Percentiles rank a stretch among this genome's conserved stretches.
phyloP scores from a whole-genome alignment of 1,284 basidiomycete genomes.

The Salmacisia buchloeana region DNA sequence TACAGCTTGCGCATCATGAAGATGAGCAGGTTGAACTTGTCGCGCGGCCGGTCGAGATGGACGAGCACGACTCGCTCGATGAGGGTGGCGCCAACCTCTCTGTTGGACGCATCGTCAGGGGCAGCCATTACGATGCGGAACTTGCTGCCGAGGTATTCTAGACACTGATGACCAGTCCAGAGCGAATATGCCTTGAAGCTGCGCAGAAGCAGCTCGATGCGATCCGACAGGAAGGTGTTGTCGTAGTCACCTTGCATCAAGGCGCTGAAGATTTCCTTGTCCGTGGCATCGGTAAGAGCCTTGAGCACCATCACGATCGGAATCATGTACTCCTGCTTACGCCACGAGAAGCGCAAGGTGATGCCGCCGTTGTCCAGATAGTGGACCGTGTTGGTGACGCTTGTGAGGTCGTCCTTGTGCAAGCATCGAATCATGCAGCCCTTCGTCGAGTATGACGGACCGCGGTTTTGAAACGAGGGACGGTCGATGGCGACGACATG shows the following conservation, averaged over 20 bases:
- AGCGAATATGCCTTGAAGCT: slow-evolving; percentile 79
- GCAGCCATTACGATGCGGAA: slow-evolving; percentile 86
- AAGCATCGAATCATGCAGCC: slow-evolving; percentile 95
- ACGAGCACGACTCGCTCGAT: slow-evolving; percentile 83
- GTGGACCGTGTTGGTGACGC: slow-evolving; percentile 82
- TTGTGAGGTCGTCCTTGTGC: slow-evolving; percentile 52
- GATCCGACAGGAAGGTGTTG: slow-evolving; percentile 95
- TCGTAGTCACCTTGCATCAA: slow-evolving; percentile 94
- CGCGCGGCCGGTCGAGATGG: slow-evolving; percentile 79
- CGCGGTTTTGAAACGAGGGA: slow-evolving; percentile 81
- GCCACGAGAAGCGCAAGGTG: slow-evolving; percentile 91
- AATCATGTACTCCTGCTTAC: slow-evolving; percentile 98
- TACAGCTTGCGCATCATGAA: slow-evolving; percentile 98
- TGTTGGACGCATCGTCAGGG: slow-evolving; percentile 89
- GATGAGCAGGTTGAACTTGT: slow-evolving; percentile 93
- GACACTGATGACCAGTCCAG: slow-evolving; percentile 83
- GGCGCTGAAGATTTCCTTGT: slow-evolving; percentile 97
- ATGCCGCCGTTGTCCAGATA: slow-evolving; percentile 94
- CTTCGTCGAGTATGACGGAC: slow-evolving; percentile 87
- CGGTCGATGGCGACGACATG: slow-evolving; percentile 81
- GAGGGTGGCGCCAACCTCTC: slow-evolving; percentile 74
- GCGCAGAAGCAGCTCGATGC: slow-evolving; percentile 92
- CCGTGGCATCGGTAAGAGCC: slow-evolving; percentile 80
- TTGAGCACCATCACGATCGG: slow-evolving; percentile 96
- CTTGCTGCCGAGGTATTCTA: slow-evolving; percentile 96